Conservation (phyloP, 176 grass and related monocot genomes). For the Carex cristatella region DNA sequence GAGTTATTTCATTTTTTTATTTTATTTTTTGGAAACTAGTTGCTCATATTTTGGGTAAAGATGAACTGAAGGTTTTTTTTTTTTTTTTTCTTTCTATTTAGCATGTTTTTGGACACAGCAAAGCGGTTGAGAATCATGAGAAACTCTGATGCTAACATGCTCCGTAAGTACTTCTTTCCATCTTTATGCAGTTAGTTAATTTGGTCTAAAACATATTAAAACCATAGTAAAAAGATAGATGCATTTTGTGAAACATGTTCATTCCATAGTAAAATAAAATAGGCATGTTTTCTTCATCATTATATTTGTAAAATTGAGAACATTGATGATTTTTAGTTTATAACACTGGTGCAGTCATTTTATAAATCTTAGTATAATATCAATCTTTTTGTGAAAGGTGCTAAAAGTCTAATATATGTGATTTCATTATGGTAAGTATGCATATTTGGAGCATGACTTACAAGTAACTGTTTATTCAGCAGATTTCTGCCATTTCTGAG, state of each 20-base stretch:
- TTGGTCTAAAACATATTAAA: not conserved
- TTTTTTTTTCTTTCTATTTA: slow-evolving; percentile 1
- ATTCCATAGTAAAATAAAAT: not conserved
- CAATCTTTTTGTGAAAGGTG: not conserved
- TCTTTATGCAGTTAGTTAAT: not conserved
- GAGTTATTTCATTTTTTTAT: not conserved
- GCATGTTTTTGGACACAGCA: slow-evolving; percentile 40
- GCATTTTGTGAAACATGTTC: not conserved
- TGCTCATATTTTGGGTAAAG: not conserved
- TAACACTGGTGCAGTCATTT: not conserved
- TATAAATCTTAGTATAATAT: not conserved
- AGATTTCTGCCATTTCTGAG: not conserved
- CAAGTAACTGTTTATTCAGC: not conserved
- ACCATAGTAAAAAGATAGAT: not conserved
- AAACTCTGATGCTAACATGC: slow-evolving; percentile 24
- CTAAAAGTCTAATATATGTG: not conserved
- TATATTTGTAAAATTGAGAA: not conserved
- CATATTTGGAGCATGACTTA: not conserved
- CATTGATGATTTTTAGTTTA: not conserved
- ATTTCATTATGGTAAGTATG: not conserved
- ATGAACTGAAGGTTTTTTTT: not conserved
- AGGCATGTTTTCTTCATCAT: not conserved
- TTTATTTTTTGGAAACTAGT: not conserved
- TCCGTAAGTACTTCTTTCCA: not conserved
- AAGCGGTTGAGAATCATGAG: slow-evolving; percentile 47